Conservation (phyloP, 2,329 filamentous ascomycete genomes). For the Pseudocercospora pini-densiflorae region DNA sequence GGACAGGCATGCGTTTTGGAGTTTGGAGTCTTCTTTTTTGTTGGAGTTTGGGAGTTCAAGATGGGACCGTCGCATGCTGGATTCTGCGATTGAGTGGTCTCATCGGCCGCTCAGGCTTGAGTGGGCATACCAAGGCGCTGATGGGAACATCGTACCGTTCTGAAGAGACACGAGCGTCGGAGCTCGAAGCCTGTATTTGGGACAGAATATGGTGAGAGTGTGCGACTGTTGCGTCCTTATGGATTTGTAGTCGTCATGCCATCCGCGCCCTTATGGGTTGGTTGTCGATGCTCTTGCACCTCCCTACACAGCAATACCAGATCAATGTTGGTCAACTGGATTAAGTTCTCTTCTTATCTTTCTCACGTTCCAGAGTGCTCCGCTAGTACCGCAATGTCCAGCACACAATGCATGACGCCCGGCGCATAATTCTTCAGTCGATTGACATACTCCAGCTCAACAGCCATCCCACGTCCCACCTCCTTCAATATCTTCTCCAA, state of each 20-base stretch:
- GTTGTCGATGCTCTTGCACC: background rate
- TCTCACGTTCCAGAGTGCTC: background rate
- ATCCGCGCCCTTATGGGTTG: background rate
- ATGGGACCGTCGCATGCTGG: background rate
- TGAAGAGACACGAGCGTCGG: background rate
- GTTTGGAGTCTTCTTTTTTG: background rate
- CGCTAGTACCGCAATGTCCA: slow-evolving; percentile 52
- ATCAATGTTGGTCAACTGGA: background rate
- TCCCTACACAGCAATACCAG: background rate
- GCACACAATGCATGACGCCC: slow-evolving; percentile 65
- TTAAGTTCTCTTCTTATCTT: background rate
- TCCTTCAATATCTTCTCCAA: slow-evolving; percentile 29
- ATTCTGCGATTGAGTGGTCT: background rate
- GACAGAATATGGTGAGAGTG: background rate
- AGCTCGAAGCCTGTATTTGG: background rate
- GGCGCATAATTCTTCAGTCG: slow-evolving; percentile 66
- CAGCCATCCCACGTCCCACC: slow-evolving; percentile 11
- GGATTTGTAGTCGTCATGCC: background rate
- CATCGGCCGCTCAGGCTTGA: background rate
- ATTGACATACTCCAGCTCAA: slow-evolving; percentile 49
- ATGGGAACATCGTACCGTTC: background rate
- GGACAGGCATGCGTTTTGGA: background rate
- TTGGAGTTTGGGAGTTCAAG: background rate
- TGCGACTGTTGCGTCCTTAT: background rate
- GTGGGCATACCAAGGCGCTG: background rate